Conservation (phyloP, 129 eudicot genomes). For the Dittrichia graveolens region DNA sequence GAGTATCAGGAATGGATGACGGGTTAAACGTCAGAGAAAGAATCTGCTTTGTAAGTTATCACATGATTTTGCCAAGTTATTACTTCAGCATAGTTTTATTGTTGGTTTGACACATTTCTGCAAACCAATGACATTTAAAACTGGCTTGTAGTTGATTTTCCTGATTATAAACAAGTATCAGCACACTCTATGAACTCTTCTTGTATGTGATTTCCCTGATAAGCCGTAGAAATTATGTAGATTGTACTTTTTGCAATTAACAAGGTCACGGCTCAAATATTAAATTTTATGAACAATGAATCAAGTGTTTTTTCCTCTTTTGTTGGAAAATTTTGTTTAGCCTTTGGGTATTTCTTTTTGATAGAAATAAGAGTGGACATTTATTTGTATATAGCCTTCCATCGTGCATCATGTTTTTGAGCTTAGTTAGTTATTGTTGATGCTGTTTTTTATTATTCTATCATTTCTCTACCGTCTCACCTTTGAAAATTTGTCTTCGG, state of each 20-base stretch:
- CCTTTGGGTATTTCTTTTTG: background rate
- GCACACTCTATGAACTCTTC: background rate
- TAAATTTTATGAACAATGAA: background rate
- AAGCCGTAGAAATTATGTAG: conserved; percentile 9
- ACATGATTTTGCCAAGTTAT: conserved; percentile 16
- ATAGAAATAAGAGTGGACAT: background rate
- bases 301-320: background rate
- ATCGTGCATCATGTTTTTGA: background rate
- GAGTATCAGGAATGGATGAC: conserved; percentile 93
- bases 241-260: background rate
- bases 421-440: conserved; percentile 1
- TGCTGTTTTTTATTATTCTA: background rate
- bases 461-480: conserved; percentile 3
- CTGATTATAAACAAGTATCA: conserved; percentile 6
- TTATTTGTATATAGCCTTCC: conserved; percentile 9
- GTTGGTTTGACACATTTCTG: background rate
- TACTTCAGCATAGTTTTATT: background rate
- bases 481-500: background rate
- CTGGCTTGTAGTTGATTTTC: background rate
- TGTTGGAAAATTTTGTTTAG: background rate
- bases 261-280: background rate
- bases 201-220: background rate
- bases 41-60: conserved; percentile 69
- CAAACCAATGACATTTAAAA: background rate
- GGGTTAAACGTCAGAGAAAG: conserved; percentile 86